Evolutionary conservation across 371 early-diverging fungal species (phyloP).

Genomic region (Apophysomyces ossiformis): DNA sequence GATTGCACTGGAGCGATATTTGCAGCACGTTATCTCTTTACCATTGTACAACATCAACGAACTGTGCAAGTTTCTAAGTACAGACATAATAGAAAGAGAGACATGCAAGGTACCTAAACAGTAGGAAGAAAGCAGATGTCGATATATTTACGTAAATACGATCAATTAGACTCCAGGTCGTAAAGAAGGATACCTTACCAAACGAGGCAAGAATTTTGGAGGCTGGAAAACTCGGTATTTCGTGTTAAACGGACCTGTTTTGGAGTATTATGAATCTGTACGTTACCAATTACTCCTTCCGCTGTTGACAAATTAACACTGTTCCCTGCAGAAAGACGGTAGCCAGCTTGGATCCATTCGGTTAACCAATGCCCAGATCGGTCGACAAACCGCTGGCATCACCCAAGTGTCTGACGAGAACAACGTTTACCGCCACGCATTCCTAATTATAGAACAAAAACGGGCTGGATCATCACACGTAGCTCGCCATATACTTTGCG

Average conservation of each 20-base stretch:
- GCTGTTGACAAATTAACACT: too few species aligned
- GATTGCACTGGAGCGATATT: conserved; percentile 77
- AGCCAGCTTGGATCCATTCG: conserved; percentile 58
- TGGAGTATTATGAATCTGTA: conserved; percentile 81
- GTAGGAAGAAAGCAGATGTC: not conserved
- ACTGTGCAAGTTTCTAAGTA: conserved; percentile 77
- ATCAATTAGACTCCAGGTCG: conserved; percentile 19
- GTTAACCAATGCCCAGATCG: conserved; percentile 52
- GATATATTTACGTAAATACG: conserved; percentile 11
- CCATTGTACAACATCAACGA: conserved; percentile 68
- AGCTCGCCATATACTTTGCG: conserved; percentile 82
- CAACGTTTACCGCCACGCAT: conserved; percentile 77
- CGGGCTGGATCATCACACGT: conserved; percentile 65
- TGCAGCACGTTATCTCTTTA: conserved; percentile 68
- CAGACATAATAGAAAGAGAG: conserved; percentile 60
- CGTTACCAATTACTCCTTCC: conserved; percentile 16
- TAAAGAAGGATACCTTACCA: conserved; percentile 84
- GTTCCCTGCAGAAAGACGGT: conserved; percentile 61
- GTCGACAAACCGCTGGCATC: conserved; percentile 44
- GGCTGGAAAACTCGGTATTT: conserved; percentile 90
- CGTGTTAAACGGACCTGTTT: conserved; percentile 59
- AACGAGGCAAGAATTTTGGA: conserved; percentile 88
- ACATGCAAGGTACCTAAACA: conserved; percentile 23
- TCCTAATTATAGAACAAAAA: conserved; percentile 77
- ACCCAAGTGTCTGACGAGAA: conserved; percentile 29